Percentiles rank a stretch among this genome's conserved stretches.
Evolutionary conservation across 352 stramenopile genomes (phyloP).

Genomic region (Globisporangium recalcitrans): DNA sequence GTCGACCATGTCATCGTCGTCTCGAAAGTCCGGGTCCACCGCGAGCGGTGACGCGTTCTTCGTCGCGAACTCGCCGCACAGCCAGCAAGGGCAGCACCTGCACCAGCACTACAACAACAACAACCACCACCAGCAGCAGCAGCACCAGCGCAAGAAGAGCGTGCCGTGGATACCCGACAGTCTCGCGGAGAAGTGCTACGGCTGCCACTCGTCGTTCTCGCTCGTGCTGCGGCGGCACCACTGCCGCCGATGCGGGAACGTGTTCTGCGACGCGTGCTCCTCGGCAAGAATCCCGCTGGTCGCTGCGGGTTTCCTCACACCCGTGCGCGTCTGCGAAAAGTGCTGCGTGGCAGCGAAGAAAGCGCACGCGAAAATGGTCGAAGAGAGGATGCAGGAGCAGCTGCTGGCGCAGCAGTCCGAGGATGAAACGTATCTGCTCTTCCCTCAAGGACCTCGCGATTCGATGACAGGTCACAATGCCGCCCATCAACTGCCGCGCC

Average conservation of each 20-base stretch:
- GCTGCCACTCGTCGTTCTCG: conserved; percentile 56
- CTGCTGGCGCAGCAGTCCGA: conserved; percentile 18
- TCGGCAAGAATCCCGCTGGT: conserved; percentile 75
- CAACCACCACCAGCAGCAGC: conserved; percentile 13
- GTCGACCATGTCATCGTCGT: conserved; percentile 8
- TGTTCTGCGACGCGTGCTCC: conserved; percentile 89
- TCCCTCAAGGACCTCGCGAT: not conserved
- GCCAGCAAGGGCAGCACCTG: conserved; percentile 14
- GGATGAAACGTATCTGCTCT: conserved; percentile 13
- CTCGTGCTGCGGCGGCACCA: conserved; percentile 82
- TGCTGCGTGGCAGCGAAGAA: conserved; percentile 68
- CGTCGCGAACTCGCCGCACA: conserved; percentile 5
- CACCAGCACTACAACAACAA: conserved; percentile 26
- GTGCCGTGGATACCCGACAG: conserved; percentile 82
- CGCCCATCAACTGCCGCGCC: not conserved
- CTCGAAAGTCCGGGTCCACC: conserved; percentile 6
- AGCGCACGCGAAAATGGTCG: conserved; percentile 62
- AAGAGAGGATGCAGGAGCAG: conserved; percentile 40
- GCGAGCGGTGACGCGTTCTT: conserved; percentile 8
- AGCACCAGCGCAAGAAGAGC: conserved; percentile 32
- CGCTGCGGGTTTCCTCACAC: conserved; percentile 54
- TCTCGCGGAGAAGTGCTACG: conserved; percentile 74
- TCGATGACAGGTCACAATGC: conserved; percentile 1
- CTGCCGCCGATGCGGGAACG: conserved; percentile 82
- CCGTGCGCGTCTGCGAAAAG: conserved; percentile 78